These are phyloP conservation scores for Lentinula aciculospora DNA, from an alignment of 768 basidiomycete species.

Conservation along the genomic window DNA sequence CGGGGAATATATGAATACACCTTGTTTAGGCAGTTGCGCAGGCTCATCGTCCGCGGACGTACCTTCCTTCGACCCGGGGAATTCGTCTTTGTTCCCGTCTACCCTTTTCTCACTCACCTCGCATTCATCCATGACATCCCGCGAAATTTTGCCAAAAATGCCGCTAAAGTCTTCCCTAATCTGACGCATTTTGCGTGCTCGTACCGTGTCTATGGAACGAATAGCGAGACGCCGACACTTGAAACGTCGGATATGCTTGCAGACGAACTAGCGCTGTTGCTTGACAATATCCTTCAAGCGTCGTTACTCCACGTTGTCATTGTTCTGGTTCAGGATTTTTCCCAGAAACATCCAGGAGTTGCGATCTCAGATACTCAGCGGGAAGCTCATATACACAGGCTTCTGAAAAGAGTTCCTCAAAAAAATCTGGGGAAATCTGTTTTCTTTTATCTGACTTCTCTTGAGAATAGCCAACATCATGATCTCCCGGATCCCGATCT, in stretches of 20 bases:
- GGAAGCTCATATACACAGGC: background rate
- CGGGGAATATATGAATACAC: background rate
- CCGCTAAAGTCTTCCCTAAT: background rate
- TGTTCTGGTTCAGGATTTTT: background rate
- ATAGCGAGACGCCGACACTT: background rate
- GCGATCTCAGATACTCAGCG: background rate
- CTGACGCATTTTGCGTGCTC: slow-evolving; percentile 5
- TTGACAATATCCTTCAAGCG: background rate
- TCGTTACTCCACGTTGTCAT: background rate
- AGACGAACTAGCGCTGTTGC: background rate
- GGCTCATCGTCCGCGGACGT: background rate
- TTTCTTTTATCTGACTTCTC: background rate
- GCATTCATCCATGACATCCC: slow-evolving; percentile 6
- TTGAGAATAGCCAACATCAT: background rate
- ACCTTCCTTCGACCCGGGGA: background rate
- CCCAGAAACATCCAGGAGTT: background rate
- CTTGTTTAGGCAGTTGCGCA: background rate
- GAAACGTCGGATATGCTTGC: background rate
- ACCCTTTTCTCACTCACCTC: slow-evolving; percentile 2
- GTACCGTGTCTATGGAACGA: background rate
- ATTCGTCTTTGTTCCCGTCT: slow-evolving; percentile 2
- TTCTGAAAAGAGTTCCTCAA: background rate
- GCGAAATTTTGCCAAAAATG: slow-evolving; percentile 3
- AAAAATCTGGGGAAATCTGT: background rate
- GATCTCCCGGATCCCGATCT: slow-evolving; percentile 1